These are phyloP conservation scores for Biscogniauxia sp. DNA, from an alignment of 2,329 filamentous ascomycete species.

Conservation along the genomic window DNA sequence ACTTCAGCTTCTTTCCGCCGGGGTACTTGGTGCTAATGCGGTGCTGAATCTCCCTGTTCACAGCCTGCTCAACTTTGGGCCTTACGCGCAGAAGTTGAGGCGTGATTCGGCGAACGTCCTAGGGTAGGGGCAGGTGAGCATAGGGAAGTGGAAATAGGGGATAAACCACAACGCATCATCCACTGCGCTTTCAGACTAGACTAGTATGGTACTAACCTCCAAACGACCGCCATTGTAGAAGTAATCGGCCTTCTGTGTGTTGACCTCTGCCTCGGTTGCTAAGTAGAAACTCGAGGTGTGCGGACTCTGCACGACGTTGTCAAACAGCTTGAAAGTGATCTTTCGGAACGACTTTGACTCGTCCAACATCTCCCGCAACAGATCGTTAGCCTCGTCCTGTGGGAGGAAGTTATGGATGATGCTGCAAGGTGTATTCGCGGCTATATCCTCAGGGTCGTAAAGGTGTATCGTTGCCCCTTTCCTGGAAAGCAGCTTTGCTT, in stretches of 20 bases:
- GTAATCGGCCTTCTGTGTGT: constrained; percentile 73
- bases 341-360: constrained; percentile 71
- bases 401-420: constrained; percentile 91
- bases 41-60: constrained; percentile 73
- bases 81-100: constrained; percentile 71
- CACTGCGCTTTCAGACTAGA: background rate
- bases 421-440: constrained; percentile 81
- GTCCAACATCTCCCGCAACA: constrained; percentile 72
- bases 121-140: background rate
- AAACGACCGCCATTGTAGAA: constrained; percentile 78
- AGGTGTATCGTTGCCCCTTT: constrained; percentile 83
- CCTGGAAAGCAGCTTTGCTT: constrained; percentile 57
- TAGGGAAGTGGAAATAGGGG: background rate
- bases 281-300: constrained; percentile 86
- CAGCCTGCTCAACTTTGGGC: constrained; percentile 65
- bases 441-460: constrained; percentile 78
- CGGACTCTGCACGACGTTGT: constrained; percentile 79
- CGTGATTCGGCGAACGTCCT: constrained; percentile 75
- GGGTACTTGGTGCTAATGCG: constrained; percentile 70
- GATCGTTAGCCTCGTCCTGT: constrained; percentile 63
- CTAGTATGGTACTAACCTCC: constrained; percentile 42
- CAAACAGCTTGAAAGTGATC: constrained; percentile 81
- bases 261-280: constrained; percentile 66
- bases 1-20: constrained; percentile 67
- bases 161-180: background rate